These are phyloP conservation scores for Fusarium chuoi DNA, from an alignment of 2,329 filamentous ascomycete genomes.

Conservation along the genomic window DNA sequence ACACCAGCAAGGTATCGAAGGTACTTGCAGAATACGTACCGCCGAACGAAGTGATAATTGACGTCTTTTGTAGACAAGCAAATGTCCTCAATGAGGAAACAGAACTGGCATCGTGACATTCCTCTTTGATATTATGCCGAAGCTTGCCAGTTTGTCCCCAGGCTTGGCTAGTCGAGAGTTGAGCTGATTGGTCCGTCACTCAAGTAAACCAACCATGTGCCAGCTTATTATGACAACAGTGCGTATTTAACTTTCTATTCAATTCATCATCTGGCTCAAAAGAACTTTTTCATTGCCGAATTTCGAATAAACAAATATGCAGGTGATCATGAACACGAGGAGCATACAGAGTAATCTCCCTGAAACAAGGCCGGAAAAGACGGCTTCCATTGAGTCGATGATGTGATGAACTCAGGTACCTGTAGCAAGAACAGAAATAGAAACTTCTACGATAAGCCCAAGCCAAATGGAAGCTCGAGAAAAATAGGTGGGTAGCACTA, in stretches of 20 bases:
- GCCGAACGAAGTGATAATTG: background rate
- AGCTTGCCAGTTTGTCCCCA: slow-evolving; percentile 39
- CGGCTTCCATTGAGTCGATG: slow-evolving; percentile 13
- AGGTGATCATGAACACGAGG: background rate
- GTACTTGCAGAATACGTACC: slow-evolving; percentile 23
- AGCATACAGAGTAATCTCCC: slow-evolving; percentile 9
- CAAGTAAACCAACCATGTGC: slow-evolving; percentile 29
- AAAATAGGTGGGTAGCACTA: slow-evolving; percentile 32
- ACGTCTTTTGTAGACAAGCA: slow-evolving; percentile 1
- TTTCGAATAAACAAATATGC: slow-evolving; percentile 7
- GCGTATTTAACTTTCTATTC: slow-evolving; percentile 15
- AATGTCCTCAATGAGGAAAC: slow-evolving; percentile 20
- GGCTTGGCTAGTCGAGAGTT: slow-evolving; percentile 23
- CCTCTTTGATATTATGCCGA: slow-evolving; percentile 34
- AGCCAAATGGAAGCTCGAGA: slow-evolving; percentile 19
- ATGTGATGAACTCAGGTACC: background rate
- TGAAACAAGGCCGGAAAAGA: slow-evolving; percentile 17
- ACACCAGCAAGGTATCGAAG: slow-evolving; percentile 40
- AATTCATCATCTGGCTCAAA: background rate
- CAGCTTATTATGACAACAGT: slow-evolving; percentile 31
- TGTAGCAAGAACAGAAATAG: slow-evolving; percentile 35
- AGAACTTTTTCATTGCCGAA: background rate
- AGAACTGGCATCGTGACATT: slow-evolving; percentile 20
- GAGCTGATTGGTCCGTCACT: slow-evolving; percentile 34
- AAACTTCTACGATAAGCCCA: slow-evolving; percentile 32